Evolutionary conservation across 345 rosid genomes (phyloP).

Genomic region (Erucastrum elatum): DNA sequence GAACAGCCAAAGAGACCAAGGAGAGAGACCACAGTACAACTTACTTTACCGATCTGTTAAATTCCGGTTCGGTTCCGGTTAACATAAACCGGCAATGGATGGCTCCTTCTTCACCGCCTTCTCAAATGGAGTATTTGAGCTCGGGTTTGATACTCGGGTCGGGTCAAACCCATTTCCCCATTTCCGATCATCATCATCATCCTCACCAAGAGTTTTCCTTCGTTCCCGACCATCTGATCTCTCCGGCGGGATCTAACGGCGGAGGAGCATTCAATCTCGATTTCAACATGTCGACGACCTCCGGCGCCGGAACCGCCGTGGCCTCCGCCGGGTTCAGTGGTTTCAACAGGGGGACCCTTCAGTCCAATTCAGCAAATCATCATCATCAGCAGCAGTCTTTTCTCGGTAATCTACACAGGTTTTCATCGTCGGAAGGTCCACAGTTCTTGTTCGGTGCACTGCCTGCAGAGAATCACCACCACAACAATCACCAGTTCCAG

Average conservation of each 20-base stretch:
- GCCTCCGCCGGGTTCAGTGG: constrained; percentile 53
- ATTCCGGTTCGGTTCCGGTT: constrained; percentile 56
- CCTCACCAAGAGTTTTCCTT: constrained; percentile 68
- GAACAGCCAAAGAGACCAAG: constrained; percentile 84
- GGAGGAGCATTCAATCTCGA: constrained; percentile 69
- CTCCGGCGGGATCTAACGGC: constrained; percentile 49
- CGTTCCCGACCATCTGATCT: constrained; percentile 74
- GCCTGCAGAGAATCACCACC: constrained; percentile 65
- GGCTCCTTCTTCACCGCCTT: constrained; percentile 35
- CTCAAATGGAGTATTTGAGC: constrained; percentile 66
- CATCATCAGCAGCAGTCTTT: constrained; percentile 52
- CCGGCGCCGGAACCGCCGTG: constrained; percentile 47
- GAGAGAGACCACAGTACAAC: constrained; percentile 58
- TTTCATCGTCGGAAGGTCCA: constrained; percentile 44
- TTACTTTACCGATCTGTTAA: constrained; percentile 83
- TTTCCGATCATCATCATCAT: constrained; percentile 38
- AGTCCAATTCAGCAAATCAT: constrained; percentile 82
- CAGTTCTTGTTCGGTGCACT: constrained; percentile 72
- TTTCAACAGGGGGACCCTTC: constrained; percentile 99
- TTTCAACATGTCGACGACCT: constrained; percentile 72
- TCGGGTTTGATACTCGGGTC: constrained; percentile 52
- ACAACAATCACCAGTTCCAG: constrained; percentile 72
- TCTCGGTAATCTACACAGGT: constrained; percentile 75
- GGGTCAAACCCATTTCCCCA: constrained; percentile 40
- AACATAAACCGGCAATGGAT: constrained; percentile 55